phyloP scores from a whole-genome alignment of 768 basidiomycete species.

The Chalciporus sphaerocephalus region DNA sequence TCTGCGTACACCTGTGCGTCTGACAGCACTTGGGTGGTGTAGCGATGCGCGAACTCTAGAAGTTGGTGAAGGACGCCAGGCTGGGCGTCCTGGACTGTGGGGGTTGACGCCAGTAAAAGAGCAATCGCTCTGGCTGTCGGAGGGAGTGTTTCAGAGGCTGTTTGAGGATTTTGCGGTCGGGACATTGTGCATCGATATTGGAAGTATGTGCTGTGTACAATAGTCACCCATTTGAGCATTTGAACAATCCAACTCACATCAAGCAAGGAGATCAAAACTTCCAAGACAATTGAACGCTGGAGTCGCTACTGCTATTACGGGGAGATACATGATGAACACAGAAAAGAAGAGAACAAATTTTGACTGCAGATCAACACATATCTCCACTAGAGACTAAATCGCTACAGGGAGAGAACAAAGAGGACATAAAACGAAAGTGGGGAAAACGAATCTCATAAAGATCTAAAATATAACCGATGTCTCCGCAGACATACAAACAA shows the following conservation, averaged over 20 bases:
- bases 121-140: slow-evolving; percentile 83
- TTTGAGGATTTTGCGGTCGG: slow-evolving; percentile 31
- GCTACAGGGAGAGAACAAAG: not conserved
- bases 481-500: slow-evolving; percentile 6
- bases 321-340: slow-evolving; percentile 1
- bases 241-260: no score
- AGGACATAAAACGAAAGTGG: slow-evolving; percentile 7
- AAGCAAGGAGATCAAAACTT: no score
- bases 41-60: slow-evolving; percentile 81
- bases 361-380: slow-evolving; percentile 1
- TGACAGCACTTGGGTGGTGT: slow-evolving; percentile 76
- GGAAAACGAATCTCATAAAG: slow-evolving; percentile 23
- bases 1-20: slow-evolving; percentile 87
- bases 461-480: slow-evolving; percentile 27
- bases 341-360: not conserved
- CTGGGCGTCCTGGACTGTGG: slow-evolving; percentile 80
- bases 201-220: no score
- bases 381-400: not conserved
- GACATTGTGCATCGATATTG: slow-evolving; percentile 34
- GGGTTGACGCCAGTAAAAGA: slow-evolving; percentile 76
- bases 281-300: not conserved
- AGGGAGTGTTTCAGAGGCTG: slow-evolving; percentile 62
- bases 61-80: slow-evolving; percentile 84
- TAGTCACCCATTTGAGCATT: no score
- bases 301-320: slow-evolving; percentile 12